These are phyloP conservation scores for Dothiorella sarmentorum DNA, from an alignment of 2,329 filamentous ascomycete genomes.

Conservation along the genomic window DNA sequence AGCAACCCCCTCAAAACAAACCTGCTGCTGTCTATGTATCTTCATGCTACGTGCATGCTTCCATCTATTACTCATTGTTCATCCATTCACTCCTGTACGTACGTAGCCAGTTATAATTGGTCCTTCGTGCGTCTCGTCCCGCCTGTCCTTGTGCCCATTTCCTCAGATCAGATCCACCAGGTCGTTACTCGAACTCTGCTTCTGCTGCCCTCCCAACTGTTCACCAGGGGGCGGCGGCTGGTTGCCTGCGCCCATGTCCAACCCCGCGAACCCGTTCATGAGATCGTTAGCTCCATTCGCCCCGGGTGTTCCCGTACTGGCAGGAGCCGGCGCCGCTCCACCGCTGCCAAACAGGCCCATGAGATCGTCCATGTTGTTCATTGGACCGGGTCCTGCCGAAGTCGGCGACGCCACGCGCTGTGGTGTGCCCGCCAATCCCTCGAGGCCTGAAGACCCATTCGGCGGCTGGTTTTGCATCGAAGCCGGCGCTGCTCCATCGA, in stretches of 20 bases:
- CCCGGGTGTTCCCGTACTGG: constrained; percentile 30
- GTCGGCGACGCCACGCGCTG: constrained; percentile 65
- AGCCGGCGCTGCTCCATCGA: constrained; percentile 90
- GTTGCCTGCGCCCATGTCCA: constrained; percentile 67
- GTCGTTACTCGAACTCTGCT: constrained; percentile 14
- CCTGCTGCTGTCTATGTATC: constrained; percentile 11
- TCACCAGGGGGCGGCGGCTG: constrained; percentile 59
- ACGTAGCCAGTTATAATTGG: background rate
- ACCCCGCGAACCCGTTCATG: constrained; percentile 76
- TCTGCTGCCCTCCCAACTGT: constrained; percentile 13
- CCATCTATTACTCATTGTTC: constrained; percentile 1
- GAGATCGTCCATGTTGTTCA: constrained; percentile 75
- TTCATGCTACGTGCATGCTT: constrained; percentile 7
- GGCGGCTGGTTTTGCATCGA: constrained; percentile 66
- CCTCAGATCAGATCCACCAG: constrained; percentile 18
- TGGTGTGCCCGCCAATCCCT: constrained; percentile 61
- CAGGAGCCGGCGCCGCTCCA: constrained; percentile 31
- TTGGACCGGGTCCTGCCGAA: constrained; percentile 41
- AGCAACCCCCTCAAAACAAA: background rate
- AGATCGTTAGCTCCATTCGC: constrained; percentile 51
- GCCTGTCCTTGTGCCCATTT: constrained; percentile 13
- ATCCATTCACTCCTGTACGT: background rate
- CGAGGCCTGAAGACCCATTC: constrained; percentile 48
- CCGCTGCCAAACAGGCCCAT: constrained; percentile 64
- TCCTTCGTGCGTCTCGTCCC: constrained; percentile 11